phyloP scores from a whole-genome alignment of 495 filamentous ascomycete genomes.

The Immersiella caudata region DNA sequence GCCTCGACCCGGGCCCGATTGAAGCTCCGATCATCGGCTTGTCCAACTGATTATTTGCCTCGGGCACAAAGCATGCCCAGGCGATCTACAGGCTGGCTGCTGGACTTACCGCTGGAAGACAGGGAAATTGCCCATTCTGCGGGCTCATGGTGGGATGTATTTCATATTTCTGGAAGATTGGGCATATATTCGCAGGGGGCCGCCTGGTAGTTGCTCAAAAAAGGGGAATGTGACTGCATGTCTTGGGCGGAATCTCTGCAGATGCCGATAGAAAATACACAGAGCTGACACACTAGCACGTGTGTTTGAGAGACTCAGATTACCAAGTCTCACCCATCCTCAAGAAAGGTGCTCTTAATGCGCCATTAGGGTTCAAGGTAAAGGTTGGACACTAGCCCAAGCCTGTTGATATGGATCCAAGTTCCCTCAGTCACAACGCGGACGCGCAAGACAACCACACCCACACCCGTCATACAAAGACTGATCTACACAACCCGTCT shows the following conservation, averaged over 20 bases:
- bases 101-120: background rate
- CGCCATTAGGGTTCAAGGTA: background rate
- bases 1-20: constrained; percentile 19
- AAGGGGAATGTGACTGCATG: background rate
- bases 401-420: background rate
- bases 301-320: background rate
- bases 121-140: background rate
- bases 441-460: background rate
- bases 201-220: background rate
- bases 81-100: too few species aligned
- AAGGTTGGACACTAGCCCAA: background rate
- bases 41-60: constrained; percentile 7
- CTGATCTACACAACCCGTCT: background rate
- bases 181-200: background rate
- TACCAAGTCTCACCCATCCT: background rate
- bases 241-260: too few species aligned
- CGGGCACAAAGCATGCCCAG: background rate
- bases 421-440: background rate
- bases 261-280: background rate
- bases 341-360: background rate
- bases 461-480: background rate
- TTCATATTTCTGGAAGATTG: background rate
- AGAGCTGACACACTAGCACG: background rate
- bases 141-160: background rate
- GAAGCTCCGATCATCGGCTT: constrained; percentile 25